Percentiles rank a stretch among this genome's conserved stretches.
These are phyloP conservation scores for Vitis cinerea DNA, from an alignment of 164 flowering plant species.

Conservation along the genomic window DNA sequence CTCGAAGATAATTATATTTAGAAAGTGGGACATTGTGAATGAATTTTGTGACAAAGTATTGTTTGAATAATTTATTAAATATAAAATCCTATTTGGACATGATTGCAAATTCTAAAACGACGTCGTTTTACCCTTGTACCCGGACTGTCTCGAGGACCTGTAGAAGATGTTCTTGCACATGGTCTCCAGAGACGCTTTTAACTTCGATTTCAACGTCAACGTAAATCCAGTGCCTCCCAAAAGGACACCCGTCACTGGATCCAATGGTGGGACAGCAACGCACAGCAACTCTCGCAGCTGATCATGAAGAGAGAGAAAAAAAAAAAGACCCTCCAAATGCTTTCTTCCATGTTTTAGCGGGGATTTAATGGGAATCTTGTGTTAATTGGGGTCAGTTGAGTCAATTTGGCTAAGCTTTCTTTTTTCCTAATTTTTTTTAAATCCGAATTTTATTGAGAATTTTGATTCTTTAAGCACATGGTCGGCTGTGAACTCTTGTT, in stretches of 20 bases:
- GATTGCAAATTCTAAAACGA: background rate
- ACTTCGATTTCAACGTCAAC: constrained; percentile 10
- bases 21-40: no score
- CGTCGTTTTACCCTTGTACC: constrained; percentile 16
- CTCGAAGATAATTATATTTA: no score
- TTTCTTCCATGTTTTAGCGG: no score
- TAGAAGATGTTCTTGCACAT: constrained; percentile 84
- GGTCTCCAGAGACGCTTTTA: constrained; percentile 46
- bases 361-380: background rate
- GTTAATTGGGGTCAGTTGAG: background rate
- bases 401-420: background rate
- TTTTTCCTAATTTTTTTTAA: no score
- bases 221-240: constrained; percentile 15
- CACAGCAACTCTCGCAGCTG: constrained; percentile 10
- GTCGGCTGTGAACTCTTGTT: no score
- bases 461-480: no score
- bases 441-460: no score
- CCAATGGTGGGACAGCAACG: constrained; percentile 13
- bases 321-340: background rate
- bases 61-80: no score
- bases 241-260: constrained; percentile 33
- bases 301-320: no score
- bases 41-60: no score
- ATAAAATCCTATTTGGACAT: background rate
- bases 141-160: constrained; percentile 77